Base-by-base conservation (phyloP, 2,329 filamentous ascomycete genomes). In the Ophiostoma sp. region DNA sequence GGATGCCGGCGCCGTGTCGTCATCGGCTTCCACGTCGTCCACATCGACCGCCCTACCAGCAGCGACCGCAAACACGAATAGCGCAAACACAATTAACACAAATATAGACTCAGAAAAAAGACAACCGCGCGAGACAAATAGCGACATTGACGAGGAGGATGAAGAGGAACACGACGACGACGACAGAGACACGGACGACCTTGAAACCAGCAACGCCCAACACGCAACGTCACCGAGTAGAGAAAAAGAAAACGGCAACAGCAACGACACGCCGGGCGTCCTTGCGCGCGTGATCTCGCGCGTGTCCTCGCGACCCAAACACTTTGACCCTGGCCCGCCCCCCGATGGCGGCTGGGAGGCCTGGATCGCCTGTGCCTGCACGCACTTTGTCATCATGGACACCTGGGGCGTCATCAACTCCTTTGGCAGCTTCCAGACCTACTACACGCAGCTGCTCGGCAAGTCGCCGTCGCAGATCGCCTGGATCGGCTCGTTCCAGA, bases 401-500 rank as follows among this genome's bases (percentile, higher is more conserved):
- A 84, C 82, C 2, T 85, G 83, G 82, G 84, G 84, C 45, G 80
- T 82, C 72, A 79, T 84, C 72, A 84, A 82, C 75, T 84, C 82
- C 1, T 86, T 85, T 69, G 83, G 84, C n/a, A 76, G 81, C 4
- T 86, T 85, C 72, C 82, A 86, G 69, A 76, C 81, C 0, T 85
- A 85, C 76, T 86, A 85, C 74, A 77, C 75, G 4, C 73, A 76
- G 4, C 70, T 75, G 5, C 78, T 83, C 0, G 71, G 71, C 4
- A 78, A 78, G 0, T 72, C 79, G 0, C 79, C 80, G 0, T 82
- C 82, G 1, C 78, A 80, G 60, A 78, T 85, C 38, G 81, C 81
- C 1, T 85, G 83, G 82, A 85, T 86, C 73, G 84, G 84, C 11
- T 84, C 82, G 18, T 74, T 84, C 5, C 80, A 85, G 68, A 78